These are phyloP conservation scores for Endoconidiophora laricicola DNA, from an alignment of 2,329 filamentous ascomycete species.

Conservation along the genomic window DNA sequence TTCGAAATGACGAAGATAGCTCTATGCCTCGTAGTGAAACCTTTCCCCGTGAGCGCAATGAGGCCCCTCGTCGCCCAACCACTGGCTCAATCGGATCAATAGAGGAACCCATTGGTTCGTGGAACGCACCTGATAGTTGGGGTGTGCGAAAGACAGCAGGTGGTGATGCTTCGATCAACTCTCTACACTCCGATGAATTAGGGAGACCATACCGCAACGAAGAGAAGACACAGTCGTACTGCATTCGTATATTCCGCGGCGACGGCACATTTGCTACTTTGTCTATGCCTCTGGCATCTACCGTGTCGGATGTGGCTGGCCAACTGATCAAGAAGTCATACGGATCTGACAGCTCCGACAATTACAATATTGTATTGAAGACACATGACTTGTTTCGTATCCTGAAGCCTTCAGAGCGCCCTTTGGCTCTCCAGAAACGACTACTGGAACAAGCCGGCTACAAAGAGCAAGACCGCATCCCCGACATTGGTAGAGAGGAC, in stretches of 20 bases:
- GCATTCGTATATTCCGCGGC: constrained; percentile 85
- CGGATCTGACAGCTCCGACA: constrained; percentile 73
- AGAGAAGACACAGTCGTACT: constrained; percentile 63
- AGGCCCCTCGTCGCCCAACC: constrained; percentile 1
- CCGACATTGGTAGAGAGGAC: constrained; percentile 89
- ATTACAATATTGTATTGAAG: constrained; percentile 88
- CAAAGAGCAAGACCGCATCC: constrained; percentile 66
- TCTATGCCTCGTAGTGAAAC: neutral
- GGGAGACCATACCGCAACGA: constrained; percentile 20
- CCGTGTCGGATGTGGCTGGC: constrained; percentile 71
- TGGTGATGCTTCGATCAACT: constrained; percentile 47
- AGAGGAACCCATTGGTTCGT: constrained; percentile 40
- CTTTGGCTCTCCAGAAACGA: constrained; percentile 79
- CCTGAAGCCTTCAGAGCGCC: constrained; percentile 60
- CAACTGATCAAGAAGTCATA: constrained; percentile 91
- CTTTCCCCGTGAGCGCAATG: constrained; percentile 3
- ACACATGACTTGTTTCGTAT: constrained; percentile 83
- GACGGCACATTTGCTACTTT: constrained; percentile 92
- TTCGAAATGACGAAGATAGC: constrained; percentile 3
- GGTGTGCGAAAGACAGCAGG: constrained; percentile 62
- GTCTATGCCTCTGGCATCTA: constrained; percentile 67
- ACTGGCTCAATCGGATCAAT: constrained; percentile 7
- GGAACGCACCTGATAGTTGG: constrained; percentile 96
- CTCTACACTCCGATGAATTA: constrained; percentile 37
- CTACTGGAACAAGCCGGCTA: constrained; percentile 87